These are phyloP conservation scores for Punctularia strigosozonata DNA, from an alignment of 768 basidiomycete genomes.

Conservation along the genomic window DNA sequence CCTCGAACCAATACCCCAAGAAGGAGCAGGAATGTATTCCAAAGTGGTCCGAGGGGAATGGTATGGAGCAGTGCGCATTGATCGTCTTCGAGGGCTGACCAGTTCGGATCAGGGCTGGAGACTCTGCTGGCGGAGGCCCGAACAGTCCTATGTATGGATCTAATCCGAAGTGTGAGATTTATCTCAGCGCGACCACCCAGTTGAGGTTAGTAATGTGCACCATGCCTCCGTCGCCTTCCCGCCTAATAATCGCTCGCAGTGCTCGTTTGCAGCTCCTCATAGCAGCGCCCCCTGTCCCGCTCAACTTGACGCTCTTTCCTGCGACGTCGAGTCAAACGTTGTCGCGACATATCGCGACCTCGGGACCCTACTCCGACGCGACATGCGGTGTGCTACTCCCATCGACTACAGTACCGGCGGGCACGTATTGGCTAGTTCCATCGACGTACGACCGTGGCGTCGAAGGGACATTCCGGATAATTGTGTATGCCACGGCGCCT, in stretches of 20 bases:
- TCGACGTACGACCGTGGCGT: slow-evolving; percentile 60
- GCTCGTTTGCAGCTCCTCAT: slow-evolving; percentile 56
- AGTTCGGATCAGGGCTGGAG: slow-evolving; percentile 31
- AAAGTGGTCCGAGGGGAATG: slow-evolving; percentile 62
- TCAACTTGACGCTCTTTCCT: slow-evolving; percentile 53
- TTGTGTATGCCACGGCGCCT: slow-evolving; percentile 39
- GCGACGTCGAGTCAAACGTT: slow-evolving; percentile 18
- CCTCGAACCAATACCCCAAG: slow-evolving; percentile 57
- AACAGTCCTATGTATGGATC: slow-evolving; percentile 47
- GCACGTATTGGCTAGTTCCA: slow-evolving; percentile 63
- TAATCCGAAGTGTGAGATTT: slow-evolving; percentile 63
- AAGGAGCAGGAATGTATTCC: slow-evolving; percentile 87
- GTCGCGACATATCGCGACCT: slow-evolving; percentile 44
- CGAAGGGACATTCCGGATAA: slow-evolving; percentile 42
- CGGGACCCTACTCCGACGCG: slow-evolving; percentile 71
- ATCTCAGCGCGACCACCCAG: slow-evolving; percentile 37
- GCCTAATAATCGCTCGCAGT: slow-evolving; percentile 22
- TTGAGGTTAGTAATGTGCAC: slow-evolving; percentile 35
- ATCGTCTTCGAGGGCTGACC: not conserved
- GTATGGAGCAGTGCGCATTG: slow-evolving; percentile 32
- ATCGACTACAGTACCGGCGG: slow-evolving; percentile 36
- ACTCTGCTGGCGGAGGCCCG: slow-evolving; percentile 59
- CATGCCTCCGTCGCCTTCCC: not conserved
- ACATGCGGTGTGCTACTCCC: slow-evolving; percentile 61
- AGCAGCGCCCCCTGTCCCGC: slow-evolving; percentile 27